Evolutionary conservation across 2,329 filamentous ascomycete genomes (phyloP).

Genomic region (Cyanodermella asteris): DNA sequence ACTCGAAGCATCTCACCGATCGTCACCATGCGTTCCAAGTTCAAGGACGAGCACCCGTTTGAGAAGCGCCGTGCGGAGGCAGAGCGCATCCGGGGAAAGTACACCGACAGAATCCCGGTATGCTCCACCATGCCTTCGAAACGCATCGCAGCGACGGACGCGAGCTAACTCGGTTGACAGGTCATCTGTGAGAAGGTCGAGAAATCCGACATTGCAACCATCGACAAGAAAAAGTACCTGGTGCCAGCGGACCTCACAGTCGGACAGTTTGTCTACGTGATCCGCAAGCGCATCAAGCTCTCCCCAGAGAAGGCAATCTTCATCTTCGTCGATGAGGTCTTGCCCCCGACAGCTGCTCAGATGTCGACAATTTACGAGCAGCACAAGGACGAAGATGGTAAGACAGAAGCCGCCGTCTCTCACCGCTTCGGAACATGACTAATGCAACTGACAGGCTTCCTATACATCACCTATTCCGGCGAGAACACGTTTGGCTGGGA

Average conservation of each 20-base stretch:
- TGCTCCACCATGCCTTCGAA: conserved; percentile 20
- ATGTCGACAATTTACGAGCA: conserved; percentile 99
- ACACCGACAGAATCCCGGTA: conserved; percentile 94
- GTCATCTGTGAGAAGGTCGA: conserved; percentile 99
- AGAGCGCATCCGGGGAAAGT: conserved; percentile 98
- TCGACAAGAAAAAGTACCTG: conserved; percentile 99
- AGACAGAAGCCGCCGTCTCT: conserved; percentile 6
- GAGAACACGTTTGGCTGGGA: conserved; percentile 99
- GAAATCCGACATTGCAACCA: conserved; percentile 96
- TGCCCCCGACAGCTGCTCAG: conserved; percentile 85
- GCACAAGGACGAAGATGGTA: conserved; percentile 72
- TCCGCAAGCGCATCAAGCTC: conserved; percentile 98
- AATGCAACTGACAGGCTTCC: too few species aligned
- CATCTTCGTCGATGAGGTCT: conserved; percentile 97
- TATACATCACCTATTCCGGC: conserved; percentile 98
- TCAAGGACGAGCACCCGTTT: conserved; percentile 99
- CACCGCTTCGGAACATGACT: conserved; percentile 31
- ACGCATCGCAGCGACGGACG: conserved; percentile 4
- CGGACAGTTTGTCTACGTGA: conserved; percentile 98
- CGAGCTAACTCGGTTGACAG: conserved; percentile 23
- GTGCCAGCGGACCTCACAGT: conserved; percentile 95
- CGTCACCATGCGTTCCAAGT: conserved; percentile 85
- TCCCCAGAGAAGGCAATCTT: conserved; percentile 99
- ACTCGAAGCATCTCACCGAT: conserved; percentile 10
- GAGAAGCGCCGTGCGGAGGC: conserved; percentile 99